Conservation (phyloP, 257 asterid genomes). For the Agastache rugosa region DNA sequence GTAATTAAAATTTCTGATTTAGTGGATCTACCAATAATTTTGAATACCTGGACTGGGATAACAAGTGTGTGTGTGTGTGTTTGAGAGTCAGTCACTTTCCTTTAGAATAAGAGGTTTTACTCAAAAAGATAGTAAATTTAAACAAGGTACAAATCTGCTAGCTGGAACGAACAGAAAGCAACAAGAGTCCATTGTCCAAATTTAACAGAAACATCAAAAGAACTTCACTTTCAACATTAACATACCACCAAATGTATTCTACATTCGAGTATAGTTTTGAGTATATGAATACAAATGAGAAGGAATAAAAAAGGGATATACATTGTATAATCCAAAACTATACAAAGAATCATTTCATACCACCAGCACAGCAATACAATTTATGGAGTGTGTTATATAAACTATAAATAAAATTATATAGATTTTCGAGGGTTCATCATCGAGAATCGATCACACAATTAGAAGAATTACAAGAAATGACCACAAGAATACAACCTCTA, state of each 20-base stretch:
- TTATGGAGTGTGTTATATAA: slow-evolving; percentile 26
- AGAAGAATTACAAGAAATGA: slow-evolving; percentile 30
- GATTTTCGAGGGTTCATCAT: slow-evolving; percentile 12
- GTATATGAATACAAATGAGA: neutral
- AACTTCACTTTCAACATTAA: slow-evolving; percentile 26
- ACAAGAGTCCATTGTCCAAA: slow-evolving; percentile 14
- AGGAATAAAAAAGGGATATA: slow-evolving; percentile 25
- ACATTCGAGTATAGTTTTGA: slow-evolving; percentile 25
- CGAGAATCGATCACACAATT: slow-evolving; percentile 31
- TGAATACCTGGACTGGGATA: neutral
- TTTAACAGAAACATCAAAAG: neutral
- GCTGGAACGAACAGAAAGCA: slow-evolving; percentile 23
- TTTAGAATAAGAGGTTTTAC: neutral
- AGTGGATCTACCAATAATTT: neutral
- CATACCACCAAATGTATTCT: slow-evolving; percentile 19
- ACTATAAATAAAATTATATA: slow-evolving; percentile 18
- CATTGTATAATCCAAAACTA: slow-evolving; percentile 33
- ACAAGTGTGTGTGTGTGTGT: neutral
- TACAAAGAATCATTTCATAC: slow-evolving; percentile 35
- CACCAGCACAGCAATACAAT: slow-evolving; percentile 20
- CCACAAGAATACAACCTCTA: slow-evolving; percentile 25
- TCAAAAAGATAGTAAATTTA: slow-evolving; percentile 8
- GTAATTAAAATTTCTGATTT: slow-evolving; percentile 1
- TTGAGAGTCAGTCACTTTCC: neutral
- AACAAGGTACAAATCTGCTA: slow-evolving; percentile 2